A percentile compares a stretch with the other conserved stretches of the same genome.
These are phyloP conservation scores for Macrolepiota fuliginosa DNA, from an alignment of 768 basidiomycete genomes.

Conservation along the genomic window DNA sequence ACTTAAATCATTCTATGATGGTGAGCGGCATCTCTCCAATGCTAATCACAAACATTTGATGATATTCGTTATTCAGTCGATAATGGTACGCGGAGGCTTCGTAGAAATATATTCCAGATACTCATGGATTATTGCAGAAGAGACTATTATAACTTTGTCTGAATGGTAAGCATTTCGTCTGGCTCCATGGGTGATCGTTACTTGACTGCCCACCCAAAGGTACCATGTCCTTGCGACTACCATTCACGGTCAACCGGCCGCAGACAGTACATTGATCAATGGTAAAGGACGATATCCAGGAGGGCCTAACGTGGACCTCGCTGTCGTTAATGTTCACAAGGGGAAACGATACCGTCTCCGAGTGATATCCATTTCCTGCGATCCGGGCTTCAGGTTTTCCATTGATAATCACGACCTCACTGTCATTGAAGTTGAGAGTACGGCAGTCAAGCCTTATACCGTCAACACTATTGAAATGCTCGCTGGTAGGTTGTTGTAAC, in stretches of 20 bases:
- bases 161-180: constrained; percentile 37
- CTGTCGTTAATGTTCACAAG: constrained; percentile 41
- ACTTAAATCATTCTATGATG: constrained; percentile 23
- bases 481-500: constrained; percentile 22
- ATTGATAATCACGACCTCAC: constrained; percentile 40
- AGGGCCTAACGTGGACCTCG: constrained; percentile 36
- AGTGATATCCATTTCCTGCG: constrained; percentile 49
- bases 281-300: constrained; percentile 44
- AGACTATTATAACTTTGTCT: constrained; percentile 46
- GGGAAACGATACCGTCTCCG: constrained; percentile 54
- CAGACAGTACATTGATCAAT: constrained; percentile 52
- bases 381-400: constrained; percentile 40
- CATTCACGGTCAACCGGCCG: constrained; percentile 17
- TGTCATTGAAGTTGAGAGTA: constrained; percentile 41
- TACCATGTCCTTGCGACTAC: constrained; percentile 31
- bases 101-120: not conserved
- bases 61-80: not conserved
- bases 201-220: constrained; percentile 19
- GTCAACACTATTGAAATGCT: constrained; percentile 42
- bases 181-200: not conserved
- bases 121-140: constrained; percentile 12
- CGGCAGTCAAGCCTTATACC: constrained; percentile 27
- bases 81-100: not conserved
- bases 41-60: not conserved
- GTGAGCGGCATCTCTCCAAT: constrained; percentile 10